Evolutionary conservation across 305 asterid species (phyloP).

Genomic region (Fraxinus floribunda): DNA sequence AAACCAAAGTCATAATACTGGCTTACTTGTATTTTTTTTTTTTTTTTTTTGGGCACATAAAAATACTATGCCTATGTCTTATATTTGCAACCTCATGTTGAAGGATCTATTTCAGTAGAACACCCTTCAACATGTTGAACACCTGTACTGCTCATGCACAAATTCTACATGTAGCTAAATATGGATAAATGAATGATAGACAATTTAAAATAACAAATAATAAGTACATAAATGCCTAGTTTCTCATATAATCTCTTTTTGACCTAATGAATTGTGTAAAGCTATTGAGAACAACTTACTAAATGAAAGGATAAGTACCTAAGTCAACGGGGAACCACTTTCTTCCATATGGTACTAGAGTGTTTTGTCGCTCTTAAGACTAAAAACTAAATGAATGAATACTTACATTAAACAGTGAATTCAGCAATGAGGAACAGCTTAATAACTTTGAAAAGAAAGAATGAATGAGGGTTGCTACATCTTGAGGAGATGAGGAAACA

Average conservation of each 20-base stretch:
- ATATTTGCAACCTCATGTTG: background rate
- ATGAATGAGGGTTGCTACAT: background rate
- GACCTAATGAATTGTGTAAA: background rate
- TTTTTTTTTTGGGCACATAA: background rate
- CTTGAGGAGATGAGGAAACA: background rate
- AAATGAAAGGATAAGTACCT: background rate
- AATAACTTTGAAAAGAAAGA: background rate
- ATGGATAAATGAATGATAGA: background rate
- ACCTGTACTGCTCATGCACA: background rate
- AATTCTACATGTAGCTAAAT: background rate
- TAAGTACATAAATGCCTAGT: background rate
- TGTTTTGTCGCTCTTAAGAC: background rate
- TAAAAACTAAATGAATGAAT: background rate
- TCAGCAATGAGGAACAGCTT: background rate
- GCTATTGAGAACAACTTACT: background rate
- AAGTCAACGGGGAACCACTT: background rate
- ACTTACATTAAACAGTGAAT: background rate
- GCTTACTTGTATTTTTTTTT: background rate
- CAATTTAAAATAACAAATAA: background rate
- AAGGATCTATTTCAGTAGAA: background rate
- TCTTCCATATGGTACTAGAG: background rate
- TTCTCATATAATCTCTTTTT: background rate
- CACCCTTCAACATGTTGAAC: background rate
- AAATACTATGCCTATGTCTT: background rate
- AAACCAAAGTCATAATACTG: background rate